A percentile compares a stretch with the other conserved stretches of the same genome.
These are phyloP conservation scores for Polytolypa hystricis DNA, from an alignment of 2,329 filamentous ascomycete genomes.

Conservation along the genomic window DNA sequence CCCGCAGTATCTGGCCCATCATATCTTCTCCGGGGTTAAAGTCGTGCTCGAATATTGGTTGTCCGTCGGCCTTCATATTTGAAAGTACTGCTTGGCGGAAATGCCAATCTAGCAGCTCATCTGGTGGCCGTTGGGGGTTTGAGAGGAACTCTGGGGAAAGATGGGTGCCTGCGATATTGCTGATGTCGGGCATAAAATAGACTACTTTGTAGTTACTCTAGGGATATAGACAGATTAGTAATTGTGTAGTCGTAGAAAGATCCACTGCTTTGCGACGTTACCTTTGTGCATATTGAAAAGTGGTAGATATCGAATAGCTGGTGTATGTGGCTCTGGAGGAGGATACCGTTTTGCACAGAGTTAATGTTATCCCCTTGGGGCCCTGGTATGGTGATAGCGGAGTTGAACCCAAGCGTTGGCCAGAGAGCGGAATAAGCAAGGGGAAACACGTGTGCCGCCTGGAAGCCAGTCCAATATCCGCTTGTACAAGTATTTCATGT, in stretches of 20 bases:
- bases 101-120: slow-evolving; percentile 3
- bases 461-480: neutral
- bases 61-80: slow-evolving; percentile 1
- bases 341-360: neutral
- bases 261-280: too few relatives aligned
- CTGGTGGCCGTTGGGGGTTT: slow-evolving; percentile 1
- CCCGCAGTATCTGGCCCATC: slow-evolving; percentile 4
- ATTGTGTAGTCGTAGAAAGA: too few relatives aligned
- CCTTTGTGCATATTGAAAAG: neutral
- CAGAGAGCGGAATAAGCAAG: neutral
- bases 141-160: neutral
- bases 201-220: slow-evolving; percentile 5
- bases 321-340: neutral
- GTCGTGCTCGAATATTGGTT: neutral
- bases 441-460: neutral
- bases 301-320: neutral
- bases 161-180: slow-evolving; percentile 2
- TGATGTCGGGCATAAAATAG: neutral
- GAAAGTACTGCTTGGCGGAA: slow-evolving; percentile 5
- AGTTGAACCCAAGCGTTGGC: neutral
- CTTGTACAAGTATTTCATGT: neutral
- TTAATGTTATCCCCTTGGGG: too few relatives aligned
- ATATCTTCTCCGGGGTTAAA: slow-evolving; percentile 4
- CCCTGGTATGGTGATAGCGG: neutral
- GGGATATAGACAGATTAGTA: too few relatives aligned